Evolutionary conservation across 2,329 filamentous ascomycete species (phyloP), one percentile per base, ranked within the genome.

Genomic region (Pseudogymnoascus sp.): DNA sequence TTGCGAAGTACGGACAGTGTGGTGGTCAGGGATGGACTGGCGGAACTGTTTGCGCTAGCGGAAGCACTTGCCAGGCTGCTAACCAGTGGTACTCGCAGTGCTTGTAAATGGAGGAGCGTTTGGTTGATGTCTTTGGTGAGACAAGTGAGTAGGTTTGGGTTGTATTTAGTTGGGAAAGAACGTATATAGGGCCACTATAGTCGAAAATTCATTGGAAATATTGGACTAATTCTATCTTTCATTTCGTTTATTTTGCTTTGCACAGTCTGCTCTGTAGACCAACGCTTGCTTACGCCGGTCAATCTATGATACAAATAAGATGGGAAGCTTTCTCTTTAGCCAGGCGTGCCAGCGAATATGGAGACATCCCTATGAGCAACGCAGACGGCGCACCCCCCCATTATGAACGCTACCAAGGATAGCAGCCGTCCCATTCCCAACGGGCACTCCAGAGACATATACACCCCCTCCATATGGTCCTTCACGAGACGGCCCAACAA

Each of bases 1-100:
- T 66, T 52, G 62, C 49, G 16, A 68, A 64, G 40, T 73, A 65
- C 52, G 60, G 62, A 23, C 69, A 72, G 40, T 72, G 69, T 55
- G 69, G 68, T 38, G 69, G 69, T 60, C 61, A 55, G 35, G 61
- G 61, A 4, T 69, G 64, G 21, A 60, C 61, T 12, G 69, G 69
- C 14, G 21, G 61, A 6, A 69, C 65, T 5, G 23, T 4, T n/a
- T 70, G 68, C 31, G 55, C 31, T 8, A 37, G 28, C 14, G 43
- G 62, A 14, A 68, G 21, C 28, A 63, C 55, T 9, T 69, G 69
- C 63, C 65, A 59, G 7, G 23, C 45, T 21, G 37, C 64, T 58
- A 69, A 69, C 58, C n/a, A 38, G 11, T 68, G 65, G 61, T 68
- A 66, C 64, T 67, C 41, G 11, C 66, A 68, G 62, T 66, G 65